A percentile compares a stretch with the other conserved stretches of the same genome.
Evolutionary conservation across 2,329 filamentous ascomycete species (phyloP).

Genomic region (Talaromyces pinophilus): DNA sequence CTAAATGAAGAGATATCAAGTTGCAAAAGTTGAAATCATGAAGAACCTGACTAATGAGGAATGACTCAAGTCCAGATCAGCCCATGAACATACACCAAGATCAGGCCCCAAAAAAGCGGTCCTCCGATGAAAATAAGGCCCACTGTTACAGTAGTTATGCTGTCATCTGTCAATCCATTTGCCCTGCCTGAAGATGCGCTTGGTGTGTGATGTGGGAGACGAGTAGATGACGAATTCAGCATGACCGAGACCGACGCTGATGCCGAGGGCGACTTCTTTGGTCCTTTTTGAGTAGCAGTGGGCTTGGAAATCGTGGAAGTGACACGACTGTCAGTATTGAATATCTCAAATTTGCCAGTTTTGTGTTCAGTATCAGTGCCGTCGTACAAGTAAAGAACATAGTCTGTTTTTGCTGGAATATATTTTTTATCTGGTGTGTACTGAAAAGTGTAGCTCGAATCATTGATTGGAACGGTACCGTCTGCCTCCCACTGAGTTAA

Average conservation of each 20-base stretch:
- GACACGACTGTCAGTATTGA: slow-evolving; percentile 14
- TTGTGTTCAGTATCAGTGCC: neutral
- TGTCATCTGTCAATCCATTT: neutral
- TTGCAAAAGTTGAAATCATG: neutral
- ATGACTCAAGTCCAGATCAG: neutral
- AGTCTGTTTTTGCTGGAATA: neutral
- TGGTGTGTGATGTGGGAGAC: neutral
- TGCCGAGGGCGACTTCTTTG: neutral
- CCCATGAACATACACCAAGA: neutral
- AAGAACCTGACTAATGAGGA: neutral
- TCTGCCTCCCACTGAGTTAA: neutral
- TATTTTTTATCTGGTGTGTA: slow-evolving; percentile 8
- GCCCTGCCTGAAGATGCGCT: neutral
- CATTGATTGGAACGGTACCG: slow-evolving; percentile 4
- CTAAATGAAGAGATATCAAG: neutral
- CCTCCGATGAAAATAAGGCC: neutral
- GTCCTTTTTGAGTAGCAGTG: neutral
- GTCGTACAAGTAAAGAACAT: slow-evolving; percentile 1
- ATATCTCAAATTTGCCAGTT: slow-evolving; percentile 10
- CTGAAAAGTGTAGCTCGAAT: slow-evolving; percentile 6
- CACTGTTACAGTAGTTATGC: neutral
- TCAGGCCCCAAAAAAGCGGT: neutral
- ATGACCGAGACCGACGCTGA: neutral
- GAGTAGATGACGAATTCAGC: neutral
- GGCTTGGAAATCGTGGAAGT: neutral